Conservation (phyloP, 495 filamentous ascomycete genomes). For the Tuber melanosporum region DNA sequence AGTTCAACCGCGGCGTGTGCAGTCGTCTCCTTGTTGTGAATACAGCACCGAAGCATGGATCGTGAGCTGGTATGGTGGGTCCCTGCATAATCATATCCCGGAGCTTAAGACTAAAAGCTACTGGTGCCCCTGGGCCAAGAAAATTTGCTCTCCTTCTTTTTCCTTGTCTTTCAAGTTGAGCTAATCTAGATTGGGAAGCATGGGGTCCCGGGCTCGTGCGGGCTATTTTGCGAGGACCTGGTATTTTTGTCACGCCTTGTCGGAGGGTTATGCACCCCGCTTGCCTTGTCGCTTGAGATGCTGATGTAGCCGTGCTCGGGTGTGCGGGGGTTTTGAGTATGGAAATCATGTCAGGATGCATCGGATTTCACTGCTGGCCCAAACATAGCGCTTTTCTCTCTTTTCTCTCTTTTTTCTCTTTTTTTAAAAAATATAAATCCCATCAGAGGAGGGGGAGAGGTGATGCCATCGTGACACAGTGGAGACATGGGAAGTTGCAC, state of each 20-base stretch:
- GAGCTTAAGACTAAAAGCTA: not conserved
- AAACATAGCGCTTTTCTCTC: not conserved
- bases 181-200: not conserved
- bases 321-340: not conserved
- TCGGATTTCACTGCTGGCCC: not conserved
- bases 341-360: not conserved
- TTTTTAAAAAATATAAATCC: not conserved
- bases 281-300: not conserved
- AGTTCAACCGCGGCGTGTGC: not conserved
- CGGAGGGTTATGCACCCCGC: not conserved
- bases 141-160: not conserved
- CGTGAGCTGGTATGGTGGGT: not conserved
- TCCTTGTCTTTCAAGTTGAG: not conserved
- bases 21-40: not conserved
- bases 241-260: not conserved
- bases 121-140: not conserved
- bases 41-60: not conserved
- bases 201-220: not conserved
- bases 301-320: too few relatives aligned
- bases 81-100: not conserved
- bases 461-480: not conserved
- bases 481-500: not conserved
- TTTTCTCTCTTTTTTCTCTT: too few relatives aligned
- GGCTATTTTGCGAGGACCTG: not conserved
- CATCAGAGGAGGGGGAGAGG: not conserved